Base-by-base conservation (phyloP, 2,329 filamentous ascomycete genomes). In the Cladophialophora chaetospira region DNA sequence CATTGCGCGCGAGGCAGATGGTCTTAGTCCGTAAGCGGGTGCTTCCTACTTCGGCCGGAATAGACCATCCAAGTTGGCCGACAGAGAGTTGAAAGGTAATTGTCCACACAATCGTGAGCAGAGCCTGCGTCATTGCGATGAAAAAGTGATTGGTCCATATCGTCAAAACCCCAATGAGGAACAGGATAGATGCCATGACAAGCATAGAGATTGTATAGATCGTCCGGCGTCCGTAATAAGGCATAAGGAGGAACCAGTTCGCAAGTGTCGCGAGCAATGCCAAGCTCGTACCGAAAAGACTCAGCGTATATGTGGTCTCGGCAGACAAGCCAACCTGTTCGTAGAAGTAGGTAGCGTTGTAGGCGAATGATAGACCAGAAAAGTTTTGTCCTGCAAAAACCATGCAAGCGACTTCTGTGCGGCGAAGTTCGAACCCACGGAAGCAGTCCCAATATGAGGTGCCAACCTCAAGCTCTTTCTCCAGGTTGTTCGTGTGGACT, bases 201-300 rank as follows among this genome's bases (percentile, higher is more conserved):
- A 65, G 65, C 53, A 71, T 65, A 3, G 69, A 69, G 17, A 53
- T 65, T 19, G 77, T 55, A 46, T 75, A 77, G 0, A 77, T 64
- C 2, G 68, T 72, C 5, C 75, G 72, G 3, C 75, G 71, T 3
- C 75, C 75, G 19, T 72, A 66, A 25, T 67, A 52, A 5, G 60
- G 65, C 5, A 63, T 63, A 55, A 76, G 70, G 38, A 73, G 54
- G 60, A 70, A 70, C 80, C 80, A 83, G 3, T 80, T 81, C 0
- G 75, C 71, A 1, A 75, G 69, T 0, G 79, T 82, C 2, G 80
- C 80, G 4, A 79, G 68, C 46, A 80, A 75, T 6, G 77, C 79
- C 65, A 88, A 83, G 48, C 77, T 82, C 60, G 87, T 85, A 68
- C 86, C 79, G 52, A 85, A 84, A 5, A 76, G 62, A 1, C 71